Evolutionary conservation across 176 grass and related monocot genomes (phyloP), one percentile per base, ranked within the genome.

Genomic region (Eremochloa ophiuroides): DNA sequence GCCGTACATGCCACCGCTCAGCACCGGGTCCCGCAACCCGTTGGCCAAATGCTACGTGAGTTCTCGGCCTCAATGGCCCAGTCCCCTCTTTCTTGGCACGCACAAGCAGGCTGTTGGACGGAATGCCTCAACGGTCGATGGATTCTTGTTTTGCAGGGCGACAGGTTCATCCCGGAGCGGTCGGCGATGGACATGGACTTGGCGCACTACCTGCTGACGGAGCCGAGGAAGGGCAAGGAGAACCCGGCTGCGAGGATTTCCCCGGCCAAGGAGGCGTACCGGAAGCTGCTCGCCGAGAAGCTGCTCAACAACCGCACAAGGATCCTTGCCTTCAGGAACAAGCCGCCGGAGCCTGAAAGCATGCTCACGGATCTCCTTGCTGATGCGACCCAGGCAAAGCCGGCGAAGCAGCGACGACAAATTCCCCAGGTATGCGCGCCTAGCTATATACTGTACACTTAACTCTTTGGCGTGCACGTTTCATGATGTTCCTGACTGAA

Each of bases 121-220:
- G 23, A 73, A 83, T 76, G 29, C 3, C 85, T 82, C 2, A 76
- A 22, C 73, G 16, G 74, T 17, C 34, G 11, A 61, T 85, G 59
- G 41, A 20, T 76, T 9, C 25, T 68, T 81, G 80, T 38, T 66
- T 87, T 16, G 40, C 81, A 93, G 91, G 91, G 87, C 10, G 90
- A 92, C 80, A 86, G 90, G 73, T 92, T 92, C 65, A 92, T 88
- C 10, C 69, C 90, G 1, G 70, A 75, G 64, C 72, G 90, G 43
- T 92, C 86, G 12, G 83, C 83, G 16, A 89, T 92, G 86, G 90
- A 92, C 69, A 86, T 92, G 74, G 90, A 92, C 80, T 34, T 92
- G 70, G 90, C 90, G 53, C 81, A 86, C 44, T 88, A 92, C 69
- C 79, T 92, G 44, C 83, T 92, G 55, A 92, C 86, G 4, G 90